Evolutionary conservation across 257 asterid genomes (phyloP), one percentile per base, ranked within the genome.

Genomic region (Agastache rugosa): DNA sequence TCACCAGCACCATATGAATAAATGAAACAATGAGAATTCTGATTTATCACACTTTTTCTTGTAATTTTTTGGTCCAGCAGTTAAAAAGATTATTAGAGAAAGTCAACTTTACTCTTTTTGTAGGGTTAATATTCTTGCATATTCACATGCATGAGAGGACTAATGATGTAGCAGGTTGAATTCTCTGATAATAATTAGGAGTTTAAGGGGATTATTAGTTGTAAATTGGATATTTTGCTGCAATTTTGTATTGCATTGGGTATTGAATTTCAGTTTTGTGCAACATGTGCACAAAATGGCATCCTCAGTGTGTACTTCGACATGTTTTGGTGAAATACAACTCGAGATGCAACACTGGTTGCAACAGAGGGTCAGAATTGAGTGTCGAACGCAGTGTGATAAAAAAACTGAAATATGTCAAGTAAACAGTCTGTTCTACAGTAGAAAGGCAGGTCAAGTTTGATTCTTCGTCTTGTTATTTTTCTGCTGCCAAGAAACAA

Each of bases 401-500:
- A 45, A 45, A 45, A 4, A 45, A 45, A 45, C 19, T 39, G 44
- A 39, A 39, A 39, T 39, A 39, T 39, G 44, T 31, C 37, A 31
- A 5, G 37, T 39, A 39, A 39, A 39, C 47, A 31, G 20, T 47
- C 3, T 16, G 11, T 31, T 50, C 74, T 48, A 23, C 37, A 27
- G 74, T 29, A 9, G 11, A 48, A 60, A 67, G 61, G n/a, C 63
- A 50, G 45, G 3, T 67, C 29, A 7, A 67, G 42, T 51, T n/a
- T n/a, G 55, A 51, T 68, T 48, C 48, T n/a, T 50, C 15, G 50
- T 48, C 39, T 68, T 29, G n/a, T 15, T 65, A 7, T 69, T 37
- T 67, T 65, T 27, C n/a, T 27, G n/a, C 11, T 31, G 5, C 19
- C 48, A 20, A 20, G 20, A 12, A 42, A 37, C 2, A 10, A 58